Evolutionary conservation across 78 protist species (phyloP), one percentile per base, ranked within the genome.

Genomic region (Pigoraptor vietnamica): DNA sequence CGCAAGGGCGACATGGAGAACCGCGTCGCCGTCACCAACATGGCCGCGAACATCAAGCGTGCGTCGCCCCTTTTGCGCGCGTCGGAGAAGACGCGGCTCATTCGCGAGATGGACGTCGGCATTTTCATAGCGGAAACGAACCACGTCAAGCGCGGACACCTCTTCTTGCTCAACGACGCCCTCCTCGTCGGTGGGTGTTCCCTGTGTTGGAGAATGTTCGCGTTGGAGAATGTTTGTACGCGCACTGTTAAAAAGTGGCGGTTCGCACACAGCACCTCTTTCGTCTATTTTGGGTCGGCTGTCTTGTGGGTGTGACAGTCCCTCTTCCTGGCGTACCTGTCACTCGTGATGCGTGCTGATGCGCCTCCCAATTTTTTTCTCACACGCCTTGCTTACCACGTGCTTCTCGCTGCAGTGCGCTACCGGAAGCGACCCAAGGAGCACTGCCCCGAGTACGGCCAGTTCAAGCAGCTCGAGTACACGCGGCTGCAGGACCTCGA

Each of bases 1-100:
- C 32, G 84, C 84, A 79, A 79, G 84, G 34, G 84, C 23, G 84
- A 79, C n/a, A 79, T 79, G 84, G 84, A 79, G 84, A 79, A 79
- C 84, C 34, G 34, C 84, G 84, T 25, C 34, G 34, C 34, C 84
- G 34, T 79, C 35, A 2, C 84, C 10, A 14, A 79, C 10, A 79
- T 79, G 84, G 21, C 84, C 9, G 34, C 21, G 1, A 14, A 25
- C 34, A 79, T 79, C 84, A 79, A 79, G 84, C 84, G 84, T 25
- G 32, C 32, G 21, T 25, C 84, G 9, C 21, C 21, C 6, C 34
- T 21, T 2, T 25, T 79, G 21, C 32, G 32, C 84, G n/a, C n/a
- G n/a, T 79, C 84, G 35, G 34, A 14, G 10, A 79, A 14, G 84
- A 14, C 34, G 32, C 84, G 84, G 6, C 84, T 79, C 84, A 19